These are phyloP conservation scores for Phytophthora tentaculata DNA, from an alignment of 352 stramenopile species.

Conservation along the genomic window DNA sequence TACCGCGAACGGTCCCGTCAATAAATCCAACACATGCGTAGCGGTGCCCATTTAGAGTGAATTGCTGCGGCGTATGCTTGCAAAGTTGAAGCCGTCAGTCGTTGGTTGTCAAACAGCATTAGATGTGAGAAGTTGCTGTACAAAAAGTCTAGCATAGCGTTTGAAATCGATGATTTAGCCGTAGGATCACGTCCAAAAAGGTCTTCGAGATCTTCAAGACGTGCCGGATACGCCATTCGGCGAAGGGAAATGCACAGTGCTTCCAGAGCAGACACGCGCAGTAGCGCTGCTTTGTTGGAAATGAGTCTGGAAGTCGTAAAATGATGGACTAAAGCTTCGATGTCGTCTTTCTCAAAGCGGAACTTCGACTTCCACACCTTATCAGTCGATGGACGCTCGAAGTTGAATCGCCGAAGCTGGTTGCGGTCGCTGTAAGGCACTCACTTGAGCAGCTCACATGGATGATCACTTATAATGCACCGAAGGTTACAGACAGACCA, in stretches of 20 bases:
- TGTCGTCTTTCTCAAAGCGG: too few relatives aligned
- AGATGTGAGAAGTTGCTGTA: neutral
- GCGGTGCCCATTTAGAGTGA: neutral
- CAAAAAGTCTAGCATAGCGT: conserved; percentile 6
- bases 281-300: conserved; percentile 5
- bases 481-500: too few relatives aligned
- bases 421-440: too few relatives aligned
- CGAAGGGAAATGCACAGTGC: conserved; percentile 7
- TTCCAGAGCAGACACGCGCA: neutral
- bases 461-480: too few relatives aligned
- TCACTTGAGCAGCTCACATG: too few relatives aligned
- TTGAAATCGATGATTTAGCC: conserved; percentile 12
- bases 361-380: too few relatives aligned
- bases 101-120: neutral
- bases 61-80: neutral
- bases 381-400: too few relatives aligned
- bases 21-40: conserved; percentile 12
- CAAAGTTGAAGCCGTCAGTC: conserved; percentile 1
- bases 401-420: too few relatives aligned
- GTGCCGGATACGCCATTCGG: conserved; percentile 14
- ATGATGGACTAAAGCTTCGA: too few relatives aligned
- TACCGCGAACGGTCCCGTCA: conserved; percentile 1
- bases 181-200: conserved; percentile 4
- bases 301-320: neutral
- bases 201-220: conserved; percentile 11